Evolutionary conservation across 345 rosid species (phyloP).

Genomic region (Ceriops tagal): DNA sequence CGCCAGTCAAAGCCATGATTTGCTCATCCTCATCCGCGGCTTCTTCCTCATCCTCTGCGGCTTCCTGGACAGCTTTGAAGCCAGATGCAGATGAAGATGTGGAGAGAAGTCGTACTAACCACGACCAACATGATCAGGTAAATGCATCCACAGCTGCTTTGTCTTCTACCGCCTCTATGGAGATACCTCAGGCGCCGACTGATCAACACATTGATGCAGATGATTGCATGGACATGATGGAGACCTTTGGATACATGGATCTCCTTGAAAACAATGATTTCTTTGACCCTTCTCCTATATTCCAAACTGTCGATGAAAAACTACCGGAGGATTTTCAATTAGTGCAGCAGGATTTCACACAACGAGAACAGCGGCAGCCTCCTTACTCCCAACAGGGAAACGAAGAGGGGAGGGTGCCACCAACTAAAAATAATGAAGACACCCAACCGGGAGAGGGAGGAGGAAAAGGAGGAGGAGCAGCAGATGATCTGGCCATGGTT

Average conservation of each 20-base stretch:
- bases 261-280: slow-evolving; percentile 63
- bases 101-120: slow-evolving; percentile 8
- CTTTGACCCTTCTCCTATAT: slow-evolving; percentile 65
- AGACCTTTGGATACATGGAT: slow-evolving; percentile 84
- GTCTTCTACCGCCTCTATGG: slow-evolving; percentile 85
- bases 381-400: neutral
- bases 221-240: slow-evolving; percentile 75
- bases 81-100: slow-evolving; percentile 60
- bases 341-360: neutral
- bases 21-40: slow-evolving; percentile 24
- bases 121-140: slow-evolving; percentile 18
- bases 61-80: slow-evolving; percentile 75
- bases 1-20: slow-evolving; percentile 54
- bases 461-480: slow-evolving; percentile 11
- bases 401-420: slow-evolving; percentile 8
- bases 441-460: slow-evolving; percentile 17
- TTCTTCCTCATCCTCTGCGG: slow-evolving; percentile 40
- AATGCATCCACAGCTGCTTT: slow-evolving; percentile 37
- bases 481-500: slow-evolving; percentile 78
- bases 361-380: neutral
- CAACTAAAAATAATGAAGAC: slow-evolving; percentile 5
- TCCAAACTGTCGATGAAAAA: slow-evolving; percentile 43
- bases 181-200: slow-evolving; percentile 31
- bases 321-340: slow-evolving; percentile 29
- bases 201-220: slow-evolving; percentile 39